Percentiles rank a stretch among this genome's conserved stretches.
Evolutionary conservation across 495 filamentous ascomycete species (phyloP).

Genomic region (Talaromyces adpressus): DNA sequence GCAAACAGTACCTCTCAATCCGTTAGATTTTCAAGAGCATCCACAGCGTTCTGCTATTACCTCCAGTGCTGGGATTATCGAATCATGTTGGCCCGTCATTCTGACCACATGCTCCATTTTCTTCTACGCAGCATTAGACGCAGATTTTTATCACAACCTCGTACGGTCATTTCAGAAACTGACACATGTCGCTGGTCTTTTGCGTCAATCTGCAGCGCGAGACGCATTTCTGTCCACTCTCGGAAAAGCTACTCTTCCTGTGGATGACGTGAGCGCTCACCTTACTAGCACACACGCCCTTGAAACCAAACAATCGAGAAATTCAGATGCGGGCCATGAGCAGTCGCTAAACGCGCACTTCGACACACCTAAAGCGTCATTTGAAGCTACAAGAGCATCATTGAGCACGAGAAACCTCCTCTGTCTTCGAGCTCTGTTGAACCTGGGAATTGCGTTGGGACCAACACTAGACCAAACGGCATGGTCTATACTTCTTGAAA

Average conservation of each 20-base stretch:
- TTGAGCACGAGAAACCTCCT: constrained; percentile 85
- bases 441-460: constrained; percentile 89
- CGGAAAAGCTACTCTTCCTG: constrained; percentile 84
- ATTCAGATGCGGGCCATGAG: constrained; percentile 21
- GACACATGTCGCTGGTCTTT: constrained; percentile 85
- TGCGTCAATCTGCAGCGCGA: constrained; percentile 75
- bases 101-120: constrained; percentile 93
- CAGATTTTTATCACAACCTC: constrained; percentile 88
- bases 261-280: constrained; percentile 49
- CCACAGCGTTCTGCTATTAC: constrained; percentile 62
- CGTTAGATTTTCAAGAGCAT: constrained; percentile 64
- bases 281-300: constrained; percentile 27
- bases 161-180: constrained; percentile 96
- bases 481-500: constrained; percentile 88
- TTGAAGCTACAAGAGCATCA: constrained; percentile 31
- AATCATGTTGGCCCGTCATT: constrained; percentile 91
- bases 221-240: constrained; percentile 94
- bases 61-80: constrained; percentile 72
- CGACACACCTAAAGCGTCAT: constrained; percentile 13
- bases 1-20: constrained; percentile 69
- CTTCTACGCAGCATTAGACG: constrained; percentile 80
- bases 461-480: constrained; percentile 70
- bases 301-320: constrained; percentile 28
- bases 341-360: constrained; percentile 16
- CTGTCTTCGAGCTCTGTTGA: constrained; percentile 82